These are phyloP conservation scores for Penicillium sp. DNA, from an alignment of 2,329 filamentous ascomycete species.

Conservation along the genomic window DNA sequence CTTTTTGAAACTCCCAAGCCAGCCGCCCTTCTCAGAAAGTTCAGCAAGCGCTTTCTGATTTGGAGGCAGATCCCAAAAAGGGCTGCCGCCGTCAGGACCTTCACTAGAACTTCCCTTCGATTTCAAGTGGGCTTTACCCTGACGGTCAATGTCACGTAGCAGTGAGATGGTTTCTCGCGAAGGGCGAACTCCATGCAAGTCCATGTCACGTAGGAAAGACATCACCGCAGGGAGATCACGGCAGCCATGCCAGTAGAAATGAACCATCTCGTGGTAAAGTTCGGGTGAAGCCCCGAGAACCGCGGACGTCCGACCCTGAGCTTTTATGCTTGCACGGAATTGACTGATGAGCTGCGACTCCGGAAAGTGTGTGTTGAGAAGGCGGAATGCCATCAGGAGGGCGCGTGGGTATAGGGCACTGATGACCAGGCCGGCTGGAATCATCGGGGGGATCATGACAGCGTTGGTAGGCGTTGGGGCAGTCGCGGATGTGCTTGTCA, in stretches of 20 bases:
- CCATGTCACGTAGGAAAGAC: conserved; percentile 49
- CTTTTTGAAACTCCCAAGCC: conserved; percentile 25
- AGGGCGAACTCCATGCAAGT: conserved; percentile 45
- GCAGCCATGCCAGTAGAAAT: conserved; percentile 47
- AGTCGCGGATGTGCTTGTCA: background rate
- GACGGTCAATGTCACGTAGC: conserved; percentile 34
- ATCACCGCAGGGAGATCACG: conserved; percentile 46
- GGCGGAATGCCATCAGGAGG: conserved; percentile 45
- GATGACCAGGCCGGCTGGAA: conserved; percentile 38
- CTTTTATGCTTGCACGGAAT: conserved; percentile 46
- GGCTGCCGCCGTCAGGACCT: conserved; percentile 8
- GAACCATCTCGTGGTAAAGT: conserved; percentile 51
- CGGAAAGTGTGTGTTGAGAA: conserved; percentile 46
- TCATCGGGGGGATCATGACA: conserved; percentile 30
- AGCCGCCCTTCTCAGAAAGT: conserved; percentile 31
- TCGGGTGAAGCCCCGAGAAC: conserved; percentile 47
- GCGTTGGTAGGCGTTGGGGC: background rate
- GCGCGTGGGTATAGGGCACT: conserved; percentile 46
- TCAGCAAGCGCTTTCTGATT: conserved; percentile 35
- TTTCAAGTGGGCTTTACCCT: conserved; percentile 28
- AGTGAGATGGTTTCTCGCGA: conserved; percentile 38
- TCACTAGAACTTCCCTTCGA: background rate
- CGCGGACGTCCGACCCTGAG: conserved; percentile 46
- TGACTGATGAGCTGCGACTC: conserved; percentile 45
- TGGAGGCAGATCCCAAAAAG: conserved; percentile 39